Conservation (phyloP, 1,284 basidiomycete species). For the Leccinum subrobustum region DNA sequence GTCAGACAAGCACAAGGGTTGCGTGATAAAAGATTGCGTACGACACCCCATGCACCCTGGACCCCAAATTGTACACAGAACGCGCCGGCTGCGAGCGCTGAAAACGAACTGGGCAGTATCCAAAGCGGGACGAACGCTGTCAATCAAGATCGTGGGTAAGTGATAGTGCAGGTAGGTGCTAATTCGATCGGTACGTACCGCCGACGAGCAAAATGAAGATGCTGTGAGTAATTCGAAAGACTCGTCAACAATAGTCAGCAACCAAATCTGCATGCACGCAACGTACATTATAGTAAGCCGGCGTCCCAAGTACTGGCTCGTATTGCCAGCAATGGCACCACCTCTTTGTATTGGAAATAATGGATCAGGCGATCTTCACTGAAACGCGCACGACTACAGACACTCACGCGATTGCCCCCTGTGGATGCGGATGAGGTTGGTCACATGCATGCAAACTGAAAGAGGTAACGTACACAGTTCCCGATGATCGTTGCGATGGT, state of each 20-base stretch:
- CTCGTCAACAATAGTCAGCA: neutral
- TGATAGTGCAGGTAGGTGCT: constrained; percentile 64
- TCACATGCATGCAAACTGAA: constrained; percentile 53
- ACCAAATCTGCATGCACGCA: neutral
- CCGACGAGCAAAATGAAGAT: constrained; percentile 50
- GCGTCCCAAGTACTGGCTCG: constrained; percentile 86
- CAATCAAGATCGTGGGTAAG: neutral
- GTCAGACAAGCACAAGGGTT: neutral
- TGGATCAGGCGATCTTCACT: neutral
- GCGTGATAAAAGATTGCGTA: constrained; percentile 6
- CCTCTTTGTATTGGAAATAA: constrained; percentile 46
- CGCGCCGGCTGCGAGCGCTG: constrained; percentile 69
- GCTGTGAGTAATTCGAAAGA: neutral
- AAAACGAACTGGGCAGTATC: constrained; percentile 74
- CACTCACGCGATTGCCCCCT: constrained; percentile 70
- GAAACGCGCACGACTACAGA: neutral
- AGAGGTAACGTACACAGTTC: constrained; percentile 68
- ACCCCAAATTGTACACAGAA: constrained; percentile 90
- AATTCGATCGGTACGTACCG: constrained; percentile 14
- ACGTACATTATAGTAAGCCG: constrained; percentile 80
- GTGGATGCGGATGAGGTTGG: constrained; percentile 43
- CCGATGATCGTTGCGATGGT: constrained; percentile 91
- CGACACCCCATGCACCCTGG: constrained; percentile 81
- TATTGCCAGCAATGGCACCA: constrained; percentile 75
- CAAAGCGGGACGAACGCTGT: constrained; percentile 77